Percentiles rank a stretch among this genome's conserved stretches.
phyloP scores from a whole-genome alignment of 257 asterid genomes.

The Forsythia viridissima region DNA sequence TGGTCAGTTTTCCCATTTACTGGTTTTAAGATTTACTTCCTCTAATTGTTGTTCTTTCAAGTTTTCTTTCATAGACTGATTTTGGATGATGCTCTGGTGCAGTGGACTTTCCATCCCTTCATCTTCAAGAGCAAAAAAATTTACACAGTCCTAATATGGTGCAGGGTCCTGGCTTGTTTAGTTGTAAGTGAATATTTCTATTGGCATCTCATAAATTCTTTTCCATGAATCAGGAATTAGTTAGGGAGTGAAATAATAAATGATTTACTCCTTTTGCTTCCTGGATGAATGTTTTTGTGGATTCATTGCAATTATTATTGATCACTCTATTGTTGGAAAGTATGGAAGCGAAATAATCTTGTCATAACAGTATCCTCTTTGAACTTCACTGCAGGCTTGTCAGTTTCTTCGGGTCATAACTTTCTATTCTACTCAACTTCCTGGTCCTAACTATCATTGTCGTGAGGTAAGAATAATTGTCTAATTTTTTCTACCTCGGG shows the following conservation, averaged over 20 bases:
- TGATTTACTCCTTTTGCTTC: not conserved
- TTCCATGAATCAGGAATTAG: not conserved
- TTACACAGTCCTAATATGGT: slow-evolving; percentile 93
- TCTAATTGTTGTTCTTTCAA: not conserved
- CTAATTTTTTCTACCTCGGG: too few species aligned
- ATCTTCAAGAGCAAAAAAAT: slow-evolving; percentile 80
- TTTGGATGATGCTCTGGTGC: slow-evolving; percentile 32
- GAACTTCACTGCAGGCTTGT: slow-evolving; percentile 62
- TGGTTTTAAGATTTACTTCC: not conserved
- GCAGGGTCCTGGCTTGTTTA: slow-evolving; percentile 91
- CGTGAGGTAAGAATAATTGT: slow-evolving; percentile 64
- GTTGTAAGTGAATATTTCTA: slow-evolving; percentile 53
- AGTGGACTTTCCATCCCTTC: slow-evolving; percentile 99
- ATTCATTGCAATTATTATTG: not conserved
- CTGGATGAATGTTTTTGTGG: not conserved
- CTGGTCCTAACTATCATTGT: slow-evolving; percentile 98
- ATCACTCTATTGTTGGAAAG: not conserved
- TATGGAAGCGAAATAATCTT: not conserved
- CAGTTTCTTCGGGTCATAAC: slow-evolving; percentile 87
- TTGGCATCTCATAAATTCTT: not conserved
- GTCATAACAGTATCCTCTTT: not conserved
- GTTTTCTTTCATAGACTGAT: slow-evolving; percentile 10
- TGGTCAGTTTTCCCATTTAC: slow-evolving; percentile 53
- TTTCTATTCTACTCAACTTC: slow-evolving; percentile 90
- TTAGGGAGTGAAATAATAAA: not conserved